Conservation (phyloP, 2,329 filamentous ascomycete genomes). For the Calonectria pteridis region DNA sequence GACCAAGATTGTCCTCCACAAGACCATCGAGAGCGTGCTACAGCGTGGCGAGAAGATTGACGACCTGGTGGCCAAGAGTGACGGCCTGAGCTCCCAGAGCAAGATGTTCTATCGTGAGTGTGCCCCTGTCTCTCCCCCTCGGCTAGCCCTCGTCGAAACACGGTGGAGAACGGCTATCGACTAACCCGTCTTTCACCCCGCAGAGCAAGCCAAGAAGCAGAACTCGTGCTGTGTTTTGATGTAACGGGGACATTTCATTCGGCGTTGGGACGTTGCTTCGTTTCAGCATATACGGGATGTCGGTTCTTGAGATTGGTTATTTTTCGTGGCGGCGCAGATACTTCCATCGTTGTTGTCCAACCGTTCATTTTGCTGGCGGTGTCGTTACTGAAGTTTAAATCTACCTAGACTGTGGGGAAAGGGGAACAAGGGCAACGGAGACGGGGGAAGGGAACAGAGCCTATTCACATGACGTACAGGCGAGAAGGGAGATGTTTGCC, state of each 20-base stretch:
- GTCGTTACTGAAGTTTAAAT: conserved; percentile 37
- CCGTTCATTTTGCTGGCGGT: conserved; percentile 39
- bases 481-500: conserved; percentile 14
- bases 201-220: conserved; percentile 80
- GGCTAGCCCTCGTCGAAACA: conserved; percentile 1
- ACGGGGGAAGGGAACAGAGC: conserved; percentile 6
- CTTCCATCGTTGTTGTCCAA: conserved; percentile 41
- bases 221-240: conserved; percentile 82
- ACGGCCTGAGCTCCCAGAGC: conserved; percentile 89
- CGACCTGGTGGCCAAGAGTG: conserved; percentile 91
- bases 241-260: conserved; percentile 58
- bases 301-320: conserved; percentile 50
- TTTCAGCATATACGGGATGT: conserved; percentile 47
- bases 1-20: conserved; percentile 96
- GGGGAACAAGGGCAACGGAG: not conserved
- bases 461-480: conserved; percentile 18
- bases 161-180: not conserved
- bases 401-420: conserved; percentile 28
- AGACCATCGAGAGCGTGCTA: conserved; percentile 90
- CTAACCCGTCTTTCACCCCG: conserved; percentile 18
- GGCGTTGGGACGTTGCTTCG: conserved; percentile 49
- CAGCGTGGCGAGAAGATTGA: conserved; percentile 98
- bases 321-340: conserved; percentile 43
- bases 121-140: conserved; percentile 26
- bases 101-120: conserved; percentile 96